A percentile compares a stretch with the other conserved stretches of the same genome.
These are phyloP conservation scores for Dioscorea dumetorum DNA, from an alignment of 106 monocot genomes.

Conservation along the genomic window DNA sequence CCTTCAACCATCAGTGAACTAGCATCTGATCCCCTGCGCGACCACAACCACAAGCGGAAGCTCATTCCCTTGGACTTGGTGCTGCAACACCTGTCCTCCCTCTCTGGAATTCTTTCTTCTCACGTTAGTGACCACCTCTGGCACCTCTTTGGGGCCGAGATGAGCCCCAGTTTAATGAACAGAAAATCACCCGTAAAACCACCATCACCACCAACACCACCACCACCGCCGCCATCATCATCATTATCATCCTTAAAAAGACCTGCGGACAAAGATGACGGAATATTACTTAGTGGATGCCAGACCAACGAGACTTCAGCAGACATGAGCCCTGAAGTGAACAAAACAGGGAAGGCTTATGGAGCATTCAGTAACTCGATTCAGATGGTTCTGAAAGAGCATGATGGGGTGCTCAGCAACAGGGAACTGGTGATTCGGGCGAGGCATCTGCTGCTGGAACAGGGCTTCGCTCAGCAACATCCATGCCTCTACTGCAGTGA, in stretches of 20 bases:
- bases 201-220: too few species aligned
- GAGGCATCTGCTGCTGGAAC: slow-evolving; percentile 25
- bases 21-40: neutral
- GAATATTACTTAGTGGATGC: slow-evolving; percentile 83
- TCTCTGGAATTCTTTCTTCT: slow-evolving; percentile 44
- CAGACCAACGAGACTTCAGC: slow-evolving; percentile 77
- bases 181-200: neutral
- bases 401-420: slow-evolving; percentile 36
- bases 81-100: slow-evolving; percentile 42
- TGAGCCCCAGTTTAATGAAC: slow-evolving; percentile 31
- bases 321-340: slow-evolving; percentile 36
- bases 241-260: too few species aligned
- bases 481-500: slow-evolving; percentile 87
- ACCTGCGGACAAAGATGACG: slow-evolving; percentile 20
- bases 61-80: slow-evolving; percentile 33
- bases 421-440: slow-evolving; percentile 40
- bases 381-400: slow-evolving; percentile 32
- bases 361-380: slow-evolving; percentile 72
- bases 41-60: neutral
- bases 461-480: slow-evolving; percentile 44
- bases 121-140: slow-evolving; percentile 61
- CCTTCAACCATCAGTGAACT: slow-evolving; percentile 11
- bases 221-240: too few species aligned
- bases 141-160: slow-evolving; percentile 41
- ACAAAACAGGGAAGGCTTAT: slow-evolving; percentile 29